Evolutionary conservation across 805 yeast species (phyloP).

Genomic region (Kodamaea fukazawae): DNA sequence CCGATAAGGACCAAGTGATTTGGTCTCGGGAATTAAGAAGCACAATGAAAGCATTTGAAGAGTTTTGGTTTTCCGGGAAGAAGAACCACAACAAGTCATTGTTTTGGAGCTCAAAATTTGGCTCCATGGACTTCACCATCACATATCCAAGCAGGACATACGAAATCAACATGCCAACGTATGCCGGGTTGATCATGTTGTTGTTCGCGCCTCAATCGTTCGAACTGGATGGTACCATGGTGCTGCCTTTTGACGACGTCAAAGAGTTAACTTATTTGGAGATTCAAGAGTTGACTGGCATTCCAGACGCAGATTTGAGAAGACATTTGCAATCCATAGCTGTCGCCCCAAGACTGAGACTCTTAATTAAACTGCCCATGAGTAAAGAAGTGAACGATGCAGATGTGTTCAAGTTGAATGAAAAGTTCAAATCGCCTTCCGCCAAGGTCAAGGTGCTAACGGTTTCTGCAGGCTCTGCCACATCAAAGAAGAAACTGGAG

Average conservation of each 20-base stretch:
- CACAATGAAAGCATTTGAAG: conserved; percentile 38
- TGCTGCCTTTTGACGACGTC: conserved; percentile 49
- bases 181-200: conserved; percentile 74
- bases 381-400: conserved; percentile 61
- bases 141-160: conserved; percentile 67
- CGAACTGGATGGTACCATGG: conserved; percentile 25
- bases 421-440: conserved; percentile 63
- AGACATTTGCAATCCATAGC: conserved; percentile 82
- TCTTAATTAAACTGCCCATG: conserved; percentile 74
- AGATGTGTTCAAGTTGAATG: conserved; percentile 68
- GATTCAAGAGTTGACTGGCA: conserved; percentile 61
- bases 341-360: conserved; percentile 74
- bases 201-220: conserved; percentile 54
- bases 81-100: conserved; percentile 41
- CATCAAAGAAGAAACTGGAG: conserved; percentile 39
- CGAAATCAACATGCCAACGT: conserved; percentile 76
- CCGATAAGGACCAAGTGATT: conserved; percentile 23
- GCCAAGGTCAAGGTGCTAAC: conserved; percentile 73
- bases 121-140: conserved; percentile 76
- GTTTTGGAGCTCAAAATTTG: conserved; percentile 80
- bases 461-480: conserved; percentile 42
- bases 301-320: conserved; percentile 69
- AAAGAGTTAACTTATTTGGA: conserved; percentile 57
- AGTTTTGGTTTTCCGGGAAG: conserved; percentile 39
- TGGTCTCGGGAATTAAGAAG: conserved; percentile 41